These are phyloP conservation scores for Dactylonectria macrodidyma DNA, from an alignment of 2,329 filamentous ascomycete genomes.

Conservation along the genomic window DNA sequence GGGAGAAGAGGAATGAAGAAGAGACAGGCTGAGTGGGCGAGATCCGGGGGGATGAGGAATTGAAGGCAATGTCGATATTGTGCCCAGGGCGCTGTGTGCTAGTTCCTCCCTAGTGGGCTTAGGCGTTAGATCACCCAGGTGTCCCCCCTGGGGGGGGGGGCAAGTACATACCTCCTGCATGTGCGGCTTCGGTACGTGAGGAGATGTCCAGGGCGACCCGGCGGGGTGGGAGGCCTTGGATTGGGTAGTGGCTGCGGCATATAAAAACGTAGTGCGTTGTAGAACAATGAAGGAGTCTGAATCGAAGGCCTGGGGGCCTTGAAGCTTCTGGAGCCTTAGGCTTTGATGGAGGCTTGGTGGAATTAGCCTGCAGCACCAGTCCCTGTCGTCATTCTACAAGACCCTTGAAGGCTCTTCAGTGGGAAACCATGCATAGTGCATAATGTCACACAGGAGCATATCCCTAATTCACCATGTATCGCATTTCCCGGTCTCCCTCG, in stretches of 20 bases:
- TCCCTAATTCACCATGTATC: background rate
- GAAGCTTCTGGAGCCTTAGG: slow-evolving; percentile 1
- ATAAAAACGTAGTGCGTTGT: background rate
- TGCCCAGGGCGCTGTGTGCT: slow-evolving; percentile 3
- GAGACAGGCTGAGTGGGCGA: slow-evolving; percentile 18
- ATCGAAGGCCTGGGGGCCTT: slow-evolving; percentile 14
- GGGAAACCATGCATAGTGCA: slow-evolving; percentile 13
- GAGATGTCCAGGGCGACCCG: slow-evolving; percentile 18
- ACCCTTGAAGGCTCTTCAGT: slow-evolving; percentile 3
- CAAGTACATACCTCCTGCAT: background rate
- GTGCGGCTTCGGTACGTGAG: slow-evolving; percentile 8
- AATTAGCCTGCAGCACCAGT: background rate
- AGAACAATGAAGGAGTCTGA: background rate
- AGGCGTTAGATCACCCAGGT: slow-evolving; percentile 10
- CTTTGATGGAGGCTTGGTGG: slow-evolving; percentile 1
- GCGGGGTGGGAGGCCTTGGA: slow-evolving; percentile 16
- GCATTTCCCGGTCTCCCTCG: background rate
- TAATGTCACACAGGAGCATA: background rate
- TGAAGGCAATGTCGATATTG: slow-evolving; percentile 32
- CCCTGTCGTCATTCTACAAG: slow-evolving; percentile 2
- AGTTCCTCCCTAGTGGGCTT: slow-evolving; percentile 1
- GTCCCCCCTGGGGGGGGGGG: background rate
- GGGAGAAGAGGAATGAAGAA: slow-evolving; percentile 29
- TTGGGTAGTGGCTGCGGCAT: slow-evolving; percentile 14
- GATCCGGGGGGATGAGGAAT: slow-evolving; percentile 22